phyloP scores from a whole-genome alignment of 345 rosid genomes.

The Sapria himalayana region DNA sequence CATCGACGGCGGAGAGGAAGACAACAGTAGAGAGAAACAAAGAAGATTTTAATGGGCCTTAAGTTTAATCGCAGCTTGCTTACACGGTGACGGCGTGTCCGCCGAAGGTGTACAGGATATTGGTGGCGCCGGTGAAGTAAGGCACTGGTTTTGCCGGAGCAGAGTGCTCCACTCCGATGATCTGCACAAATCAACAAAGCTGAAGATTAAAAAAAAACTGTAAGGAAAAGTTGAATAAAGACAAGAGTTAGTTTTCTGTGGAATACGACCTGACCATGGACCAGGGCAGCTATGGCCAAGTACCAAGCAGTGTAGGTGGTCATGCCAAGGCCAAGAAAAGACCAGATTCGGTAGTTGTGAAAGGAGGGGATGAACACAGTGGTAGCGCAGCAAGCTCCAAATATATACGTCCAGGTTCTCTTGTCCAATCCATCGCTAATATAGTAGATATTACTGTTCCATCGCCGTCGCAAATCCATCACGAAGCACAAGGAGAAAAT shows the following conservation, averaged over 20 bases:
- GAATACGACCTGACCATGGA: conserved; percentile 55
- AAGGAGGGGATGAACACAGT: conserved; percentile 96
- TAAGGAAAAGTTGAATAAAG: background rate
- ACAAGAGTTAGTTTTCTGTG: background rate
- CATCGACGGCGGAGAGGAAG: too few relatives aligned
- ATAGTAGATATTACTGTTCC: conserved; percentile 78
- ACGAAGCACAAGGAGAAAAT: too few relatives aligned
- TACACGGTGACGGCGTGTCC: conserved; percentile 99
- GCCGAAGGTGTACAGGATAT: conserved; percentile 88
- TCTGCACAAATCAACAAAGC: conserved; percentile 14
- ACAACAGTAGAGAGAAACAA: too few relatives aligned
- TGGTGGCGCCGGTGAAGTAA: conserved; percentile 98
- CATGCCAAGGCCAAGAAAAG: conserved; percentile 94
- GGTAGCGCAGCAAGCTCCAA: conserved; percentile 99
- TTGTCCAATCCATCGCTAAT: conserved; percentile 88
- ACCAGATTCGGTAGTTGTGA: conserved; percentile 96
- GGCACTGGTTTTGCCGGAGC: conserved; percentile 72
- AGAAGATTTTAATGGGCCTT: too few relatives aligned
- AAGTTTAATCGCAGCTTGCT: too few relatives aligned
- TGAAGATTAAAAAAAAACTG: background rate
- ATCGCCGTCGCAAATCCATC: too few relatives aligned
- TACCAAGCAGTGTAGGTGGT: conserved; percentile 99
- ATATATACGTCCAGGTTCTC: conserved; percentile 97
- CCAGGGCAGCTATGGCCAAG: conserved; percentile 50
- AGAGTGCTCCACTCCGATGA: conserved; percentile 41